A percentile compares a stretch with the other conserved stretches of the same genome.
phyloP scores from a whole-genome alignment of 176 grass and related monocot species.

The Aechmea fasciata region DNA sequence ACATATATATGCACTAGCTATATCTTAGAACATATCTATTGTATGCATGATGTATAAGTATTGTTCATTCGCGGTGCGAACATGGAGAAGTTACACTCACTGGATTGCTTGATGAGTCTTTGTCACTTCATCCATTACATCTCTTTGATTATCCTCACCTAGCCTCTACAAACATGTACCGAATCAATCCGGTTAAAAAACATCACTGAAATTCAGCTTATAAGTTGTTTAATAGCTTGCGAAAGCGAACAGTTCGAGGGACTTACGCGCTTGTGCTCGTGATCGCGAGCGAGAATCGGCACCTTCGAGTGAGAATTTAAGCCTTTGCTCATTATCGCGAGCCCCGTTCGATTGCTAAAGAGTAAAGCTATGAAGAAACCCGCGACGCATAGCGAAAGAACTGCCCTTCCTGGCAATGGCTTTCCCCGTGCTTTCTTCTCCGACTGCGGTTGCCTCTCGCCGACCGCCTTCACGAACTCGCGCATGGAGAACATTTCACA shows the following conservation, averaged over 20 bases:
- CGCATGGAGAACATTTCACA: not conserved
- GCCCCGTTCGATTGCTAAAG: slow-evolving; percentile 31
- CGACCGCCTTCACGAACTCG: slow-evolving; percentile 32
- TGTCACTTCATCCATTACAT: slow-evolving; percentile 53
- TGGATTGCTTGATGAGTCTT: slow-evolving; percentile 64
- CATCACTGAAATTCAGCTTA: not conserved
- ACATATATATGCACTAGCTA: too few species aligned
- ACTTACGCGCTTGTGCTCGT: slow-evolving; percentile 44
- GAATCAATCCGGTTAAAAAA: not conserved
- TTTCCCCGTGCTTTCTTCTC: slow-evolving; percentile 49
- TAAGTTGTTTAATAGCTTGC: not conserved
- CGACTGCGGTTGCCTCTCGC: slow-evolving; percentile 54
- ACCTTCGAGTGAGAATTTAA: slow-evolving; percentile 6
- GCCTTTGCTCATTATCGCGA: slow-evolving; percentile 11
- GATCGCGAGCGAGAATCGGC: slow-evolving; percentile 23
- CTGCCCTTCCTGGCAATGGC: slow-evolving; percentile 40
- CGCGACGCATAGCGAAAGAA: slow-evolving; percentile 33
- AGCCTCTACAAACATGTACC: slow-evolving; percentile 28
- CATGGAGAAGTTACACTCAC: slow-evolving; percentile 26
- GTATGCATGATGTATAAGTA: too few species aligned
- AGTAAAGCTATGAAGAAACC: slow-evolving; percentile 60
- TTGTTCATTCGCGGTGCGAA: too few species aligned
- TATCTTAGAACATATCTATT: too few species aligned
- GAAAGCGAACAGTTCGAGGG: slow-evolving; percentile 1
- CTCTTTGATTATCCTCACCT: slow-evolving; percentile 35